A percentile compares a stretch with the other conserved stretches of the same genome.
Conservation (phyloP, 805 yeast species). For the Naumovozyma dairenensis region DNA sequence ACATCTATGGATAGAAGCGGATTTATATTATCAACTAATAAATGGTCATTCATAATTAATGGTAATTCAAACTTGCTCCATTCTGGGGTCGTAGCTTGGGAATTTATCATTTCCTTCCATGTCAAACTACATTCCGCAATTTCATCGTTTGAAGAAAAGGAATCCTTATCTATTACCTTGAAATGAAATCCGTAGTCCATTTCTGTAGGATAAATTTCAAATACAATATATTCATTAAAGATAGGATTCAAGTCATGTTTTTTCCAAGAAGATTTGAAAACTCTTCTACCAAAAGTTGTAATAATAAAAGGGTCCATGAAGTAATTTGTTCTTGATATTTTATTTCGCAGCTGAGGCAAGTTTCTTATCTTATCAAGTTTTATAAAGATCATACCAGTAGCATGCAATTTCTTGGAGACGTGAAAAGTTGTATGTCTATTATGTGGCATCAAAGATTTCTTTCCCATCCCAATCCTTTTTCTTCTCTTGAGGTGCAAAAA, state of each 20-base stretch:
- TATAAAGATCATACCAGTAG: slow-evolving; percentile 62
- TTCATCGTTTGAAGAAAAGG: slow-evolving; percentile 70
- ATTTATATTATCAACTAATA: neutral
- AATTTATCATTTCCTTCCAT: slow-evolving; percentile 35
- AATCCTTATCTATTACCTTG: slow-evolving; percentile 75
- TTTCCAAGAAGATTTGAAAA: slow-evolving; percentile 76
- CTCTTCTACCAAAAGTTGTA: slow-evolving; percentile 78
- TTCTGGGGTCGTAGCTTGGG: slow-evolving; percentile 21
- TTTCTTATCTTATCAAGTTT: slow-evolving; percentile 67
- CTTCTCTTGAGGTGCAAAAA: neutral
- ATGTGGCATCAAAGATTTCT: neutral
- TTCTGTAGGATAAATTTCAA: slow-evolving; percentile 66
- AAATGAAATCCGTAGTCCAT: slow-evolving; percentile 55
- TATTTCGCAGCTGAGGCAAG: slow-evolving; percentile 65
- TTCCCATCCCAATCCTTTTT: neutral
- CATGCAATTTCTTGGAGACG: slow-evolving; percentile 23
- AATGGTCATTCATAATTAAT: slow-evolving; percentile 20
- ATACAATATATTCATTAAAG: slow-evolving; percentile 69
- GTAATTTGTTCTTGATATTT: slow-evolving; percentile 53
- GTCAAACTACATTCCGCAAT: slow-evolving; percentile 61
- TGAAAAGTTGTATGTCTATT: slow-evolving; percentile 13
- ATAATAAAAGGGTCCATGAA: slow-evolving; percentile 97
- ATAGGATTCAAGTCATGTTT: slow-evolving; percentile 76
- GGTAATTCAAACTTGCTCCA: slow-evolving; percentile 30
- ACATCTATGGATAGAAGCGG: slow-evolving; percentile 54